A percentile compares a stretch with the other conserved stretches of the same genome.
Conservation (phyloP, 495 filamentous ascomycete species). For the Aspergillus asperescens region DNA sequence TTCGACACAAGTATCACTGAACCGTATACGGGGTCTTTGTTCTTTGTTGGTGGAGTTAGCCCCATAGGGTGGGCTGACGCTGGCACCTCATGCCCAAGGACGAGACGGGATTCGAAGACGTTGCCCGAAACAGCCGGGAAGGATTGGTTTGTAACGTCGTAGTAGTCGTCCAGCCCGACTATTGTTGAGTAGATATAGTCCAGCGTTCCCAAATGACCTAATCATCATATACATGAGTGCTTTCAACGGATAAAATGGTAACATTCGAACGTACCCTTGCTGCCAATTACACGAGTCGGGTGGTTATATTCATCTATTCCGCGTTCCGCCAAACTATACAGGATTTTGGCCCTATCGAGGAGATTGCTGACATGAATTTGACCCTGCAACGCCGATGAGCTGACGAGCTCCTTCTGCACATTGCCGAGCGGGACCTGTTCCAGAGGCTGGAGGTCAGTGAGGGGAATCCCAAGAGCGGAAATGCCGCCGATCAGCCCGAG, state of each 20-base stretch:
- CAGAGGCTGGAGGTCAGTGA: neutral
- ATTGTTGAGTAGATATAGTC: conserved; percentile 54
- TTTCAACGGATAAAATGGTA: neutral
- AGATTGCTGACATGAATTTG: conserved; percentile 50
- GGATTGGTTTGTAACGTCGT: conserved; percentile 51
- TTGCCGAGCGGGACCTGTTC: conserved; percentile 3
- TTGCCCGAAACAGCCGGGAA: conserved; percentile 56
- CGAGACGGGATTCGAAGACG: conserved; percentile 52
- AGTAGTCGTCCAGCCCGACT: conserved; percentile 48
- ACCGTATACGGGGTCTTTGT: conserved; percentile 43
- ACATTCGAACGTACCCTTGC: conserved; percentile 38
- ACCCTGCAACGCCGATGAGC: conserved; percentile 48
- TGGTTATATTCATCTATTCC: conserved; percentile 52
- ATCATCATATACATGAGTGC: conserved; percentile 13
- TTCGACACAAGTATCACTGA: conserved; percentile 28
- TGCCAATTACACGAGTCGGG: conserved; percentile 61
- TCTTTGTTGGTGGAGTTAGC: conserved; percentile 53
- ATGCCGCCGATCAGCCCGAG: conserved; percentile 11
- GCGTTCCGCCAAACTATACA: conserved; percentile 52
- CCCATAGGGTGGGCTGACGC: conserved; percentile 51
- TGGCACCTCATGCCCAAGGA: conserved; percentile 47
- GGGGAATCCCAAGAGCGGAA: conserved; percentile 8
- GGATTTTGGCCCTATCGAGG: conserved; percentile 46
- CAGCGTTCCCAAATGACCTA: conserved; percentile 55
- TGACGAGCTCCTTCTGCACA: conserved; percentile 27